phyloP scores from a whole-genome alignment of 768 basidiomycete genomes.

The Tylopilus cervinicoccineus region DNA sequence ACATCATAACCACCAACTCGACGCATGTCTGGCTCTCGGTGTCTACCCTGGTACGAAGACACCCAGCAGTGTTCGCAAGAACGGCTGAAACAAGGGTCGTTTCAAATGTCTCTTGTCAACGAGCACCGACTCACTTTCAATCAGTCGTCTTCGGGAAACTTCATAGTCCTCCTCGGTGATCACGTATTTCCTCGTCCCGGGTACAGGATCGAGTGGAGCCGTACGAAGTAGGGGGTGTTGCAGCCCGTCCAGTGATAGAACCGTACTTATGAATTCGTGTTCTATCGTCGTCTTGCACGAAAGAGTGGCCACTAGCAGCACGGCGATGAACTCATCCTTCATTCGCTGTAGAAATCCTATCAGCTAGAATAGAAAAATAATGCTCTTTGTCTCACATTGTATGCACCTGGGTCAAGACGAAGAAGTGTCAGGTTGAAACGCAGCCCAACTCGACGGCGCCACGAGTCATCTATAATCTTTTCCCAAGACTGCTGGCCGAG shows the following conservation, averaged over 20 bases:
- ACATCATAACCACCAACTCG: constrained; percentile 41
- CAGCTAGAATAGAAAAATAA: neutral
- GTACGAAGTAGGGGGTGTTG: constrained; percentile 48
- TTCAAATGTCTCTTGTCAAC: constrained; percentile 7
- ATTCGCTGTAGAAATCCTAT: constrained; percentile 34
- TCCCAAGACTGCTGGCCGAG: constrained; percentile 52
- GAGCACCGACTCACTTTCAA: constrained; percentile 33
- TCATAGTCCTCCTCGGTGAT: constrained; percentile 31
- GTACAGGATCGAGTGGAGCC: constrained; percentile 27
- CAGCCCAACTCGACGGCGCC: constrained; percentile 57
- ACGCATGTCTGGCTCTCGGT: constrained; percentile 37
- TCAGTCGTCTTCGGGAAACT: constrained; percentile 33
- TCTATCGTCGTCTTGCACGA: constrained; percentile 48
- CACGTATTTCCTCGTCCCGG: constrained; percentile 24
- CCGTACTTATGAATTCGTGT: constrained; percentile 50
- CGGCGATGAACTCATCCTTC: constrained; percentile 48
- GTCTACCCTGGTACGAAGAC: constrained; percentile 31
- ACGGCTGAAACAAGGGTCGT: constrained; percentile 36
- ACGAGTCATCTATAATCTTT: constrained; percentile 46
- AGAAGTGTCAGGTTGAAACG: constrained; percentile 57
- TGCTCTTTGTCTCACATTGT: constrained; percentile 41
- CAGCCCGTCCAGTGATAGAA: constrained; percentile 57
- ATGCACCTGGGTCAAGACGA: constrained; percentile 56
- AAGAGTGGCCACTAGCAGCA: constrained; percentile 51
- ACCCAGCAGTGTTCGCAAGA: constrained; percentile 39